Evolutionary conservation across 75 land plant species (phyloP).

Genomic region (Picea glauca): DNA sequence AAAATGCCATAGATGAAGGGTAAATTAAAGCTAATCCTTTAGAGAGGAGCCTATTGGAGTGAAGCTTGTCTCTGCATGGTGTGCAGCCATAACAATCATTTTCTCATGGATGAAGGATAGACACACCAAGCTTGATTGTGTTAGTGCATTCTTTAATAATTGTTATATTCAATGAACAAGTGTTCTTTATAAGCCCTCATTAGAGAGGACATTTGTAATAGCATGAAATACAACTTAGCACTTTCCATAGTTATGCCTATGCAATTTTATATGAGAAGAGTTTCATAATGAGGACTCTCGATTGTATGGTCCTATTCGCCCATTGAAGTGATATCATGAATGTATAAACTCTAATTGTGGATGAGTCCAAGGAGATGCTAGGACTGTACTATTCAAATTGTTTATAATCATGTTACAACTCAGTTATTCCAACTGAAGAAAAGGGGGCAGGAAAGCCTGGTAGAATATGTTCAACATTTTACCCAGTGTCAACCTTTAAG

Average conservation of each 20-base stretch:
- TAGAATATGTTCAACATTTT: no score
- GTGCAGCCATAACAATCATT: neutral
- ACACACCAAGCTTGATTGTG: neutral
- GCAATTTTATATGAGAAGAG: neutral
- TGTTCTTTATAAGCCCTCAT: neutral
- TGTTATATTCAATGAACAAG: neutral
- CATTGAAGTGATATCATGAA: neutral
- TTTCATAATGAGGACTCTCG: neutral
- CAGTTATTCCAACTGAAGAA: no score
- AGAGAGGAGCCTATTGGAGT: neutral
- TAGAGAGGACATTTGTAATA: neutral
- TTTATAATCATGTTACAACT: neutral
- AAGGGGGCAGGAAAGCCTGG: no score
- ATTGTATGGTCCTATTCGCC: neutral
- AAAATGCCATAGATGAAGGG: neutral
- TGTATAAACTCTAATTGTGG: neutral
- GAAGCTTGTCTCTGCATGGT: neutral
- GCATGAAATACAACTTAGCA: neutral
- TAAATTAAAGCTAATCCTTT: neutral
- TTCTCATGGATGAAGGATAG: neutral
- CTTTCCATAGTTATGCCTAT: neutral
- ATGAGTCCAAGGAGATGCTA: neutral
- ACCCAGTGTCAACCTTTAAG: no score
- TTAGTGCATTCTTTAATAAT: neutral
- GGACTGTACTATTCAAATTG: neutral